Evolutionary conservation across 768 basidiomycete genomes (phyloP), one percentile per base, ranked within the genome.

Genomic region (Pleurotus pulmonarius): DNA sequence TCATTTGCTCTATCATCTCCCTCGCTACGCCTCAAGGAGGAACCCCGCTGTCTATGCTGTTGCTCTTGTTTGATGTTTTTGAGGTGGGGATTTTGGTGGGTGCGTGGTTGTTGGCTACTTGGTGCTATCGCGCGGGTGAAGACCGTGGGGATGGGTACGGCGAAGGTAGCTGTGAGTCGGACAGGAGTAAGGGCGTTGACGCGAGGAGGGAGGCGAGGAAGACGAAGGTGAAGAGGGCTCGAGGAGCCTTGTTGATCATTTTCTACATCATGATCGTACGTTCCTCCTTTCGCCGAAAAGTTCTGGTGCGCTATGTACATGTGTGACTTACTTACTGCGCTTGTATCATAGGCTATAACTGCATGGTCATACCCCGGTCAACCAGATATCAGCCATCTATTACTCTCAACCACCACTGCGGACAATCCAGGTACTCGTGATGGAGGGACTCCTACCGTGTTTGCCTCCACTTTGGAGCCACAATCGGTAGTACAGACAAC

Each of bases 151-250:
- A 34, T 34, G 29, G 29, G 29, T 3, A 34, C 29, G 29, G 9
- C 29, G 9, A 34, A 34, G 29, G 29, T 34, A 11, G 29, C 29
- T 34, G 29, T 1, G 9, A 29, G 7, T 29, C 29, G 29, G 29
- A 29, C 8, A 29, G 29, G 29, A 11, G 29, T 34, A 11, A 34
- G 29, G 29, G 9, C 9, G 85, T 90, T 53, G 89, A 87, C 9
- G 85, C 86, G 1, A 88, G 90, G 64, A 72, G 81, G 11, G 89
- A 90, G 69, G 89, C 89, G 3, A 90, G 90, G 62, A 88, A 90
- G 64, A 72, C 82, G 12, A 89, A 90, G 69, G 90, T 88, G 3
- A 90, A 90, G 62, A 90, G 88, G 87, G 82, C 79, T 1, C 88
- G 90, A 70, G 87, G 89, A 11, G 73, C 76, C 39, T 76, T 82